Conservation (phyloP, 2,329 filamentous ascomycete species). For the Neoarthrinium moseri region DNA sequence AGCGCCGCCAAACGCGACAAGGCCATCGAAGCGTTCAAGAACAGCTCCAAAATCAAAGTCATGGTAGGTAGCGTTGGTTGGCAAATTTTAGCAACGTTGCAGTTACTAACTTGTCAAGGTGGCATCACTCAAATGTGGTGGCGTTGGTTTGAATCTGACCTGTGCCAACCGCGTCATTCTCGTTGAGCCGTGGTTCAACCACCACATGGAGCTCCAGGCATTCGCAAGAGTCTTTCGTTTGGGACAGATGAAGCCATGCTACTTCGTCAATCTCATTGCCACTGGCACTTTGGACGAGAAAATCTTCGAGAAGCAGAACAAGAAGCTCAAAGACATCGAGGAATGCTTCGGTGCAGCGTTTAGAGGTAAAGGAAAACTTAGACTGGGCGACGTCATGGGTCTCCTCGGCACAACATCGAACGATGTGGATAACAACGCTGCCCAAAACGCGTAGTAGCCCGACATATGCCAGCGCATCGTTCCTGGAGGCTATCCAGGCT, state of each 20-base stretch:
- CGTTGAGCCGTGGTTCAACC: constrained; percentile 63
- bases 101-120: constrained; percentile 25
- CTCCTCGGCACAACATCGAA: too few species aligned
- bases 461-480: too few species aligned
- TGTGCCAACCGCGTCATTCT: constrained; percentile 53
- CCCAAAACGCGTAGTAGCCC: too few species aligned
- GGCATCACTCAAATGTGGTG: constrained; percentile 31
- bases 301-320: too few species aligned
- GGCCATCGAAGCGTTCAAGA: constrained; percentile 22
- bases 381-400: too few species aligned
- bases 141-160: constrained; percentile 38
- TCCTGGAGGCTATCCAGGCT: too few species aligned
- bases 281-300: too few species aligned
- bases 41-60: constrained; percentile 18
- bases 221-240: constrained; percentile 61
- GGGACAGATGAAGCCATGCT: constrained; percentile 60
- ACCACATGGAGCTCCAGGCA: constrained; percentile 59
- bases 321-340: too few species aligned
- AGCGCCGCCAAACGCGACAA: constrained; percentile 4
- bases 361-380: too few species aligned
- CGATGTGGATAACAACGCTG: too few species aligned
- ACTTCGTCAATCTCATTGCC: constrained; percentile 57
- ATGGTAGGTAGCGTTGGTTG: constrained; percentile 30
- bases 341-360: too few species aligned
- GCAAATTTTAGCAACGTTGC: constrained; percentile 8